phyloP scores from a whole-genome alignment of 495 filamentous ascomycete genomes.

The Tetracladium setigerum region DNA sequence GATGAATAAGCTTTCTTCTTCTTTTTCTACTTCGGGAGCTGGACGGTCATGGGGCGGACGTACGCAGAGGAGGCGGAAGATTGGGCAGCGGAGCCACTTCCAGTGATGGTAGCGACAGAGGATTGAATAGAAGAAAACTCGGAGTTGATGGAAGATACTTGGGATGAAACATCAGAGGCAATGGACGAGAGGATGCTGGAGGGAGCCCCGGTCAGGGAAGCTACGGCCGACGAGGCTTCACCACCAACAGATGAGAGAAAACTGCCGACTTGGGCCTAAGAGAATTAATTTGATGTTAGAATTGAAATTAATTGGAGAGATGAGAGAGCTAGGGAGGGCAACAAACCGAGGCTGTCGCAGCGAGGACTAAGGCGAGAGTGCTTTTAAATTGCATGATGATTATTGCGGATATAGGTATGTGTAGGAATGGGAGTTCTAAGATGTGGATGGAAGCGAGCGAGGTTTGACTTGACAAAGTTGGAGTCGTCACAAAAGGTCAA shows the following conservation, averaged over 20 bases:
- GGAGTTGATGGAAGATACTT: constrained; percentile 21
- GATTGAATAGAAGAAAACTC: constrained; percentile 1
- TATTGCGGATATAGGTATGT: constrained; percentile 3
- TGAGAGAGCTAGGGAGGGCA: constrained; percentile 5
- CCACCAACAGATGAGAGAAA: not conserved
- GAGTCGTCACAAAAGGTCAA: too few relatives aligned
- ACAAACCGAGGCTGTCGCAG: constrained; percentile 15
- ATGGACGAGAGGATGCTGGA: not conserved
- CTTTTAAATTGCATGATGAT: constrained; percentile 33
- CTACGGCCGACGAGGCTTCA: not conserved
- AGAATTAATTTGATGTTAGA: not conserved
- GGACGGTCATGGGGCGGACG: not conserved
- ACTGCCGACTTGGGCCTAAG: not conserved
- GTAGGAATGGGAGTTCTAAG: constrained; percentile 5
- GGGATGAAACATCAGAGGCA: constrained; percentile 13
- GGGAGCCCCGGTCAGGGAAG: constrained; percentile 1
- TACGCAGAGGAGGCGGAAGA: constrained; percentile 9
- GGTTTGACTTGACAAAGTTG: too few relatives aligned
- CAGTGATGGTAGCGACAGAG: constrained; percentile 6
- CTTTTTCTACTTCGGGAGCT: too few relatives aligned
- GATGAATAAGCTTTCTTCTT: too few relatives aligned
- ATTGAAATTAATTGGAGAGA: constrained; percentile 2
- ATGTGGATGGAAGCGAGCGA: too few relatives aligned
- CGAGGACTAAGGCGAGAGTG: constrained; percentile 24
- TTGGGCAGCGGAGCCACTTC: constrained; percentile 13